phyloP scores from a whole-genome alignment of 176 grass and related monocot species.

The Paspalum notatum region DNA sequence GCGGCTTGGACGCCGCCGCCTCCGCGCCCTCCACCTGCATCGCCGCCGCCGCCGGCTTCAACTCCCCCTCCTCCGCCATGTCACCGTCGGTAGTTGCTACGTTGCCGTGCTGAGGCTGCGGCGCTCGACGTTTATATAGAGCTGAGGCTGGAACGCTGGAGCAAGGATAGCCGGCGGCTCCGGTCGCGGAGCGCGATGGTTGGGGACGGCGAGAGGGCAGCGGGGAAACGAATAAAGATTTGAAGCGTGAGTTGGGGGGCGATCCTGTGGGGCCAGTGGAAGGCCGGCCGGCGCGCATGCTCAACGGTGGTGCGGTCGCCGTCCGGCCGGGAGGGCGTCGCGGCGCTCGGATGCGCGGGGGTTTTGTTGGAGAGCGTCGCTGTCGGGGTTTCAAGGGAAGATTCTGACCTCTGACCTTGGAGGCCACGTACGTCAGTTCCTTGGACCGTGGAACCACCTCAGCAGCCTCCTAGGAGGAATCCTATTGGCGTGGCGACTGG shows the following conservation, averaged over 20 bases:
- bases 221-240: slow-evolving; percentile 32
- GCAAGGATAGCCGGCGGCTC: neutral
- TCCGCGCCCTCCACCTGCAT: slow-evolving; percentile 41
- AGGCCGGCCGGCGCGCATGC: slow-evolving; percentile 42
- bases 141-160: neutral
- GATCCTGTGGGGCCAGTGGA: slow-evolving; percentile 33
- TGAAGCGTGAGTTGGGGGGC: neutral
- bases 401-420: slow-evolving; percentile 46
- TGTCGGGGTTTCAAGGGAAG: neutral
- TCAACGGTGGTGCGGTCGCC: too few species aligned
- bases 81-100: neutral
- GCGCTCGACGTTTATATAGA: slow-evolving; percentile 30
- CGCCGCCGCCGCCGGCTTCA: slow-evolving; percentile 28
- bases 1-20: slow-evolving; percentile 27
- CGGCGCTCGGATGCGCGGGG: neutral
- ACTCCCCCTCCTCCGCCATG: slow-evolving; percentile 24
- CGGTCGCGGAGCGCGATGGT: slow-evolving; percentile 14
- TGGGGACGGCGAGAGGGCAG: slow-evolving; percentile 43
- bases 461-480: neutral
- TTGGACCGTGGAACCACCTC: slow-evolving; percentile 10
- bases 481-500: too few species aligned
- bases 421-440: slow-evolving; percentile 27
- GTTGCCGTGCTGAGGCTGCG: neutral
- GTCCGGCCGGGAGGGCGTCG: too few species aligned
- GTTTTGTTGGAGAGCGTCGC: slow-evolving; percentile 32